Base-by-base conservation (phyloP, 495 filamentous ascomycete species). In the Aspergillus avenaceus region DNA sequence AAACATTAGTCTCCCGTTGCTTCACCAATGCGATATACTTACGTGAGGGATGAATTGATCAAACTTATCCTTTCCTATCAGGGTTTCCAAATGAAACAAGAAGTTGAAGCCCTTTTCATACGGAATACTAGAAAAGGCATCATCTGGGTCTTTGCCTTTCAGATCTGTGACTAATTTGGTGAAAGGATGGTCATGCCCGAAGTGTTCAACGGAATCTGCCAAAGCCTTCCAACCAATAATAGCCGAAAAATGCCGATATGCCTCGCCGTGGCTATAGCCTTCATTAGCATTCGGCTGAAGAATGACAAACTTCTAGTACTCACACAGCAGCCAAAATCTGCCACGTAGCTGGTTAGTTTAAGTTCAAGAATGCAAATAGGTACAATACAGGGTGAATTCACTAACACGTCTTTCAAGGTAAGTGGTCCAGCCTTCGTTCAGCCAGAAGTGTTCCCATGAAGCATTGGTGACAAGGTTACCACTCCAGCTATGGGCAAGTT, bases 381-480 rank as follows among this genome's bases (percentile, higher is more conserved):
- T 8, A 45, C n/a, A 45, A 23, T 12, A 41, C 18, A n/a, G 16
- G 27, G 18, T 7, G 25, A 37, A 26, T 29, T 16, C 24, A 61
- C 70, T 34, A 55, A 78, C 84, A 36, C 92, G 78, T 41, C 92
- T 81, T 67, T 98, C 93, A 7, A 97, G 81, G 62, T 97, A 96
- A 7, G 84, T 87, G 2, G 91, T 96, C 92, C 92, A 97, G 26
- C 91, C 91, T 64, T 96, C 91, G 56, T 97, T 97, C 47, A 97
- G 67, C 91, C 91, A 97, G 63, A 96, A 97, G 59, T 98, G 91
- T 66, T 97, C 90, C 93, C 93, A 98, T 26, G 84, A 90, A 47
- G 85, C 84, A 61, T 87, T 92, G 6, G 85, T 90, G 8, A 97
- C 93, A 3, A 97, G 70, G 59, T 98, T 98, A 12, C 92, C 93